phyloP scores from a whole-genome alignment of 139 green algal species.

The Marvania coccoides region DNA sequence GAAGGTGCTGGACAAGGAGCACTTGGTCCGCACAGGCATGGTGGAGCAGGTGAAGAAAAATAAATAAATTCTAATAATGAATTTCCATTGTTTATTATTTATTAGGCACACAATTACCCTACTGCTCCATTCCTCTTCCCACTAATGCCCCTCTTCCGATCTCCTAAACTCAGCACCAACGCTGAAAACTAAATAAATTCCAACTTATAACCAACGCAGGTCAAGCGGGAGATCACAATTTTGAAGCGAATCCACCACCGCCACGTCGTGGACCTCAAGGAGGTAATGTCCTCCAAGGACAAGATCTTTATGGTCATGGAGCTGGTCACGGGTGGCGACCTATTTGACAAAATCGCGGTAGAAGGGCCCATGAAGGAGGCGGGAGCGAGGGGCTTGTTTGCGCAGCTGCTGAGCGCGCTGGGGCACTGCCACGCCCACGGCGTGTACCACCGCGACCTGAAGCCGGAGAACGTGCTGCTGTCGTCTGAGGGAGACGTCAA shows the following conservation, averaged over 20 bases:
- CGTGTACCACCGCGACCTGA: conserved; percentile 54
- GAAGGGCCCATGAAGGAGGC: conserved; percentile 49
- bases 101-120: no score
- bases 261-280: conserved; percentile 57
- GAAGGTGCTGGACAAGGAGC: conserved; percentile 56
- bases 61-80: no score
- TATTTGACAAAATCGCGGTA: conserved; percentile 59
- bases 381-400: conserved; percentile 39
- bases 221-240: conserved; percentile 63
- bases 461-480: conserved; percentile 61
- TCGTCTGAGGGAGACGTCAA: conserved; percentile 32
- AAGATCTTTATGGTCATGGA: conserved; percentile 76
- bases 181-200: no score
- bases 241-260: conserved; percentile 53
- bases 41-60: conserved; percentile 26
- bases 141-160: no score
- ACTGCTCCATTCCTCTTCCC: no score
- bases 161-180: no score
- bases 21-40: conserved; percentile 20
- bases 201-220: conserved; percentile 26
- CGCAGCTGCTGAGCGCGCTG: conserved; percentile 59
- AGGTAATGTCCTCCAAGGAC: conserved; percentile 53
- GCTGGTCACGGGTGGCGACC: conserved; percentile 59
- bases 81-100: no score
- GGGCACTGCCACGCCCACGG: conserved; percentile 49